Evolutionary conservation across 495 filamentous ascomycete genomes (phyloP).

Genomic region (Sporormia fimetaria): DNA sequence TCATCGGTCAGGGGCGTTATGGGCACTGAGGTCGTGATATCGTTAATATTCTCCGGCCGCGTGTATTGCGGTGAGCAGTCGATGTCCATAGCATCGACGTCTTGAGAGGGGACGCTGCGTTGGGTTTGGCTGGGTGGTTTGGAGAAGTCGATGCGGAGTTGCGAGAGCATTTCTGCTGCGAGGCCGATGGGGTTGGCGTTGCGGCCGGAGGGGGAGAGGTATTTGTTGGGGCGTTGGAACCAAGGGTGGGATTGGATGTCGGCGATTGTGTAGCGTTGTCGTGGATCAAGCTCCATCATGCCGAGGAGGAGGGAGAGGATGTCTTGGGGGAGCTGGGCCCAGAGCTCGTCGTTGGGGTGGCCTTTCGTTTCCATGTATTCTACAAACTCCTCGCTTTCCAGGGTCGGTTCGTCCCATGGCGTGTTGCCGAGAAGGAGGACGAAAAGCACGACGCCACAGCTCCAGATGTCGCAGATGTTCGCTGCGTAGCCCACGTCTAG

Average conservation of each 20-base stretch:
- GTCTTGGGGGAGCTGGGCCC: constrained; percentile 66
- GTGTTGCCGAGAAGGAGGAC: constrained; percentile 93
- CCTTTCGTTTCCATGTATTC: constrained; percentile 74
- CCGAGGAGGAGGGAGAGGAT: constrained; percentile 79
- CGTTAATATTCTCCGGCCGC: constrained; percentile 12
- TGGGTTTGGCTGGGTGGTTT: constrained; percentile 50
- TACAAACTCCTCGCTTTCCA: constrained; percentile 39
- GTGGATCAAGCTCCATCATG: constrained; percentile 78
- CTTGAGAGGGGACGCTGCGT: constrained; percentile 26
- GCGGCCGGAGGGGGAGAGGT: constrained; percentile 59
- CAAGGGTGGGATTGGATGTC: constrained; percentile 89
- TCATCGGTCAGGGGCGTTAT: constrained; percentile 57
- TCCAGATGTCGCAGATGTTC: constrained; percentile 90
- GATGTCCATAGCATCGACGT: constrained; percentile 37
- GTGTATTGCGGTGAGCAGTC: constrained; percentile 30
- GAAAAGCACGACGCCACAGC: constrained; percentile 90
- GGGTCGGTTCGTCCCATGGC: constrained; percentile 89
- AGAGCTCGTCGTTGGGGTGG: constrained; percentile 72
- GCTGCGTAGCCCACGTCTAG: constrained; percentile 60
- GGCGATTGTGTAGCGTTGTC: constrained; percentile 68
- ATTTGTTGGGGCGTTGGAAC: constrained; percentile 76
- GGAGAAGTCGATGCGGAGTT: constrained; percentile 81
- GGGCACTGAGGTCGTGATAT: constrained; percentile 65
- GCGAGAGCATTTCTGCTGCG: constrained; percentile 86
- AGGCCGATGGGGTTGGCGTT: constrained; percentile 70